phyloP scores from a whole-genome alignment of 371 early-diverging fungal species.

The Thermomucor indicae-seudaticae region DNA sequence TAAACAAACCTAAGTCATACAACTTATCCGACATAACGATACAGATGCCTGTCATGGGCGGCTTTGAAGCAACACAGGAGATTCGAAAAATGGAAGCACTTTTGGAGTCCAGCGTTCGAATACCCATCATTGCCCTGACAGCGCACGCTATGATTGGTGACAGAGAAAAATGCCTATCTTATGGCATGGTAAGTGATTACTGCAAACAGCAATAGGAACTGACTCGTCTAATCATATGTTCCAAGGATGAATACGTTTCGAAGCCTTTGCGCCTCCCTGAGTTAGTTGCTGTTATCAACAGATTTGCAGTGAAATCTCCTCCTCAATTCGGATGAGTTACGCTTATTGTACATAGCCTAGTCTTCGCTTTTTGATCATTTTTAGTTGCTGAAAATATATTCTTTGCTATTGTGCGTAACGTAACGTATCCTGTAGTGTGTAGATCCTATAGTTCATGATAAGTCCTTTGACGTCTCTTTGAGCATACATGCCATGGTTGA shows the following conservation, averaged over 20 bases:
- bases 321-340: no score
- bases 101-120: constrained; percentile 44
- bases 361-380: no score
- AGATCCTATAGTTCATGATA: no score
- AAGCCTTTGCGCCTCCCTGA: constrained; percentile 54
- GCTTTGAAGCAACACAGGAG: constrained; percentile 64
- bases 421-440: no score
- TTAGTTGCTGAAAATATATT: no score
- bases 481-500: no score
- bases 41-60: constrained; percentile 75
- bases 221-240: not conserved
- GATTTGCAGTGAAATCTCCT: constrained; percentile 27
- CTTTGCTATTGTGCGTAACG: no score
- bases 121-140: constrained; percentile 73
- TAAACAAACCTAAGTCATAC: no score
- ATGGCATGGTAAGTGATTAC: constrained; percentile 54
- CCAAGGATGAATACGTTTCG: constrained; percentile 62
- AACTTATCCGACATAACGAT: no score
- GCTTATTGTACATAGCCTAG: no score
- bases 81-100: constrained; percentile 60
- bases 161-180: constrained; percentile 65
- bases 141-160: constrained; percentile 77
- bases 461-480: no score
- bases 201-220: not conserved
- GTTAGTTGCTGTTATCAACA: constrained; percentile 55